Evolutionary conservation across 2,329 filamentous ascomycete genomes (phyloP), one percentile per base, ranked within the genome.

Genomic region (Diaporthe ampelina): DNA sequence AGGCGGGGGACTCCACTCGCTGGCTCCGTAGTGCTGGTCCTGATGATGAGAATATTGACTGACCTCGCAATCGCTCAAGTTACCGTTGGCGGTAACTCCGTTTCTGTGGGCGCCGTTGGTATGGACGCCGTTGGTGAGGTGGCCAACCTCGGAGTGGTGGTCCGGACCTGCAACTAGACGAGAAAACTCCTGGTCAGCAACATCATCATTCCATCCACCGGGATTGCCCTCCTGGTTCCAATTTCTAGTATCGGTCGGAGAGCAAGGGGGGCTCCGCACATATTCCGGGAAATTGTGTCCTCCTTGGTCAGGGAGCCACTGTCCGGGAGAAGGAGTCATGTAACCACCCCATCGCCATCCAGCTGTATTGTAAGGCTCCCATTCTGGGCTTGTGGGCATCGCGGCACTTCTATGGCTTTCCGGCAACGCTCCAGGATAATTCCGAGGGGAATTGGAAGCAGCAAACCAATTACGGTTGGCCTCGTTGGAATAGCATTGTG

Each of bases 1-100:
- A 13, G 35, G 32, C 7, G 17, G 57, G 50, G 70, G 70, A 6
- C 70, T 72, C 70, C 70, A 72, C 4, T 54, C 70, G 17, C 57
- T 63, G 32, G 24, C 45, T 45, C 45, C 32, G 57, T 43, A 29
- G 58, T 56, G 35, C 10, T 24, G 32, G 13, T n/a, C 4, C 29
- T 43, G 35, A 19, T 54, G 17, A 9, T 32, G 69, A 29, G 35
- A 3, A 21, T 61, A 24, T 5, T 43, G 57, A 72, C 69, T 72
- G 54, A 72, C 69, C 57, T 72, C 29, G 24, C 37, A 37, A 40
- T 63, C 40, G 26, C 48, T 37, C 56, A 58, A 35, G 40, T 50
- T 35, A 29, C 19, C 43, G 21, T 48, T 67, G 61, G 61, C 29
- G 29, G 35, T 45, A 48, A 45, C n/a, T 32, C 61, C 40, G 19